Evolutionary conservation across 2,329 filamentous ascomycete genomes (phyloP).

Genomic region (Setomelanomma holmii): DNA sequence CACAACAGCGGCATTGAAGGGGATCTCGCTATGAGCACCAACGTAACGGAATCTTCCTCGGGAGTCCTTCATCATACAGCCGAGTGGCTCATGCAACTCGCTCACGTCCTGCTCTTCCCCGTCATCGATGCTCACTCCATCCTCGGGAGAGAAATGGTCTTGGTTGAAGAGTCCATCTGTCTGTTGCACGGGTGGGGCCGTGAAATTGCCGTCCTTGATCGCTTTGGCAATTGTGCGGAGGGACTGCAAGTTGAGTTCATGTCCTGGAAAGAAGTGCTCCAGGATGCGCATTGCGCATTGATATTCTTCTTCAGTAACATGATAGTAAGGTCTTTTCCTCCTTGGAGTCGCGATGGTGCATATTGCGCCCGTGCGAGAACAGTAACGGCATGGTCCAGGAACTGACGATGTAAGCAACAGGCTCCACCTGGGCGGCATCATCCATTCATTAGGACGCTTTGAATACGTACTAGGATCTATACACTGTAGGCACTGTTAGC

Average conservation of each 20-base stretch:
- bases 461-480: conserved; percentile 47
- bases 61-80: conserved; percentile 49
- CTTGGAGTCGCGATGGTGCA: conserved; percentile 47
- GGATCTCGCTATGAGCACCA: conserved; percentile 47
- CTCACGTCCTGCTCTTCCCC: conserved; percentile 40
- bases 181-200: conserved; percentile 28
- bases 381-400: conserved; percentile 49
- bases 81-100: conserved; percentile 46
- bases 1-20: conserved; percentile 47
- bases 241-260: conserved; percentile 43
- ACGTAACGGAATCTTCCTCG: conserved; percentile 44
- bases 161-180: conserved; percentile 31
- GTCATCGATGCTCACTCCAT: conserved; percentile 31
- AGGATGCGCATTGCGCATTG: conserved; percentile 48
- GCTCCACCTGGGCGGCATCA: conserved; percentile 1
- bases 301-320: conserved; percentile 50
- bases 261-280: conserved; percentile 46
- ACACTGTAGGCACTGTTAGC: conserved; percentile 39
- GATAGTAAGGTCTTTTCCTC: conserved; percentile 48
- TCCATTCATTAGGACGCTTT: neutral
- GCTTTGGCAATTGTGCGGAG: conserved; percentile 44
- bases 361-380: conserved; percentile 44
- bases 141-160: conserved; percentile 30
- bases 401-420: conserved; percentile 35
- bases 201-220: conserved; percentile 39